Evolutionary conservation across 139 green algal species (phyloP), one percentile per base, ranked within the genome.

Genomic region (Ostreobium quekettii): DNA sequence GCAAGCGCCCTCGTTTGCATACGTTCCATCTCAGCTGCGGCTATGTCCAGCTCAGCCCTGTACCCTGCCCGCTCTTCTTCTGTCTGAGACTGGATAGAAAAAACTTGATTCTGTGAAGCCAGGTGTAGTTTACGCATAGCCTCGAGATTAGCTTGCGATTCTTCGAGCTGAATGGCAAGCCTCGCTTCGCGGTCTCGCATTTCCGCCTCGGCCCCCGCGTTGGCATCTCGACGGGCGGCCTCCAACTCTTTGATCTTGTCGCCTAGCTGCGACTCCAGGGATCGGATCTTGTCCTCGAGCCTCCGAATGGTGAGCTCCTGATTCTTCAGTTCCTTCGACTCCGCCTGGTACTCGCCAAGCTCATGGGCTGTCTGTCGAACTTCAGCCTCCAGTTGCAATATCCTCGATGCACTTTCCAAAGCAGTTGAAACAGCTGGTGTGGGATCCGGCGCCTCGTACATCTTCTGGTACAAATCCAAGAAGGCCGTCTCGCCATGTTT

Each of bases 391-490:
- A 89, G 65, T 38, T 91, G 80, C 15, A 80, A 76, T 7, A 67
- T 63, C 0, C 75, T 67, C 0, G 76, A 79, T 3, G 73, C 75
- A 3, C 74, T 60, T 36, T 92, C 85, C 42, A 91, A 68, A 1
- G 80, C 80, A 0, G 66, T 38, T 1, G 75, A 68, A 1, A 97
- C 76, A 3, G 80, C 75, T 1, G 80, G 75, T 0, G 86, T 82
- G n/a, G 92, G 92, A 70, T 97, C 92, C 3, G 92, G 92, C 0
- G 92, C 92, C 65, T 97, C 92, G 47, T 91, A 95, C 6, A 97
- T 77, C 60, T 87, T 83, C 74, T 96, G 81, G 60, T 97, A 97
- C 28, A 97, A 42, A 32, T 89, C 87, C 48, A 97, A 60, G 72
- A 93, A 97, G 1, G 90, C 80, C 2, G 31, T 24, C 46, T 82